These are phyloP conservation scores for Allium cepa DNA, from an alignment of 106 monocot genomes.

Conservation along the genomic window DNA sequence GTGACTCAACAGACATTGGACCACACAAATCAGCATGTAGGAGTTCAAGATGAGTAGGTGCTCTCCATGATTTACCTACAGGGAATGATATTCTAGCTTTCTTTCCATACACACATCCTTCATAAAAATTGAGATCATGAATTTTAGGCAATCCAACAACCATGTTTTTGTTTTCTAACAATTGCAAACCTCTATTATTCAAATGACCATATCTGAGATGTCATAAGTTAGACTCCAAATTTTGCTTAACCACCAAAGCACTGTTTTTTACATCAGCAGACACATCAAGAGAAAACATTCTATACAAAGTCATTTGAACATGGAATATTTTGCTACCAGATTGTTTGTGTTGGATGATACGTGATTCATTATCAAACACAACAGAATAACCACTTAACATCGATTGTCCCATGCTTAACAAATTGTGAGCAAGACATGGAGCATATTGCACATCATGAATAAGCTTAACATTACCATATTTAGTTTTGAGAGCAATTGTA, in stretches of 20 bases:
- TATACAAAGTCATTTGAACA: not conserved
- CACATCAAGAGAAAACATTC: not conserved
- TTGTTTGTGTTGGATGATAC: not conserved
- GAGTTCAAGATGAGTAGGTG: no score
- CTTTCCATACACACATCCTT: no score
- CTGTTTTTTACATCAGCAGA: not conserved
- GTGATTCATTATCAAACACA: not conserved
- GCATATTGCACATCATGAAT: conserved; percentile 1
- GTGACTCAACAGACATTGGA: not conserved
- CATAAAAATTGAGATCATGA: not conserved
- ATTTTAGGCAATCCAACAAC: no score
- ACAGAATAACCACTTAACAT: not conserved
- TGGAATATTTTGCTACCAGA: not conserved
- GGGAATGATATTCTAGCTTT: no score
- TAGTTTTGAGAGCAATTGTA: not conserved
- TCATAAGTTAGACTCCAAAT: not conserved
- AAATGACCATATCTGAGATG: no score
- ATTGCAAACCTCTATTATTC: no score
- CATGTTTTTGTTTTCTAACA: no score
- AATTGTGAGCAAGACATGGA: not conserved
- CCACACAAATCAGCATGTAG: conserved; percentile 9
- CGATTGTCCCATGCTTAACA: conserved; percentile 1
- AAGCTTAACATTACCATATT: not conserved
- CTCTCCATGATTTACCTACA: no score
- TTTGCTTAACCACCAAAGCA: not conserved